These are phyloP conservation scores for Pyrus pyrifolia DNA, from an alignment of 306 rosid species.

Conservation along the genomic window DNA sequence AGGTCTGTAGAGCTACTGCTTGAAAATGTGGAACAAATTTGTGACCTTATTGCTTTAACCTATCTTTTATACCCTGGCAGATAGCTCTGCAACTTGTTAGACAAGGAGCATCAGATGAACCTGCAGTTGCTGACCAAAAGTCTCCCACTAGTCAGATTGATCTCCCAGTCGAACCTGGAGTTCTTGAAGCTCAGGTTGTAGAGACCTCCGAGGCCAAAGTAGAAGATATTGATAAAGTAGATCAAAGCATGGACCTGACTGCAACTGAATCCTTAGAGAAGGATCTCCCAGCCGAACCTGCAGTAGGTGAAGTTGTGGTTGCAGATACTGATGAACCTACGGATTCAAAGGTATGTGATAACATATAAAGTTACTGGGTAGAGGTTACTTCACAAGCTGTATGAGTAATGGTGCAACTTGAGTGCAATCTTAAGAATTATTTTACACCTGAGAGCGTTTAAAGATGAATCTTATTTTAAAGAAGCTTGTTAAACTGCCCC, in stretches of 20 bases:
- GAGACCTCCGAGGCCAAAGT: conserved; percentile 28
- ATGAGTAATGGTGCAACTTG: background rate
- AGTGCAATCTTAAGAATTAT: background rate
- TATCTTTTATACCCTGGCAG: conserved; percentile 44
- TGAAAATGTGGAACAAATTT: background rate
- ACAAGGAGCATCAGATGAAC: conserved; percentile 42
- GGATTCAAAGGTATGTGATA: conserved; percentile 41
- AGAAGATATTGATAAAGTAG: conserved; percentile 24
- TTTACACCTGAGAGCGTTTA: background rate
- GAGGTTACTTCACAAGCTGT: background rate
- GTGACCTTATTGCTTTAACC: conserved; percentile 15
- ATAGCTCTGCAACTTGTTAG: conserved; percentile 89
- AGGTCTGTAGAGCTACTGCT: background rate
- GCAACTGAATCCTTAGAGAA: conserved; percentile 16
- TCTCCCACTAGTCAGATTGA: background rate
- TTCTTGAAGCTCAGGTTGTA: conserved; percentile 9
- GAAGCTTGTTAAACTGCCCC: background rate
- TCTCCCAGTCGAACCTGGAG: conserved; percentile 23
- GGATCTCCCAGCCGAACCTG: conserved; percentile 24
- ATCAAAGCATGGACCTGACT: conserved; percentile 11
- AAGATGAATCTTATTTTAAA: background rate
- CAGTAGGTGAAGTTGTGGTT: conserved; percentile 37
- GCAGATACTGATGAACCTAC: conserved; percentile 25
- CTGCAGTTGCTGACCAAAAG: conserved; percentile 9
- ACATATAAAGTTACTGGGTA: background rate